Evolutionary conservation across 1,139 yeast species (phyloP).

Genomic region (Scheffersomyces quercinus): DNA sequence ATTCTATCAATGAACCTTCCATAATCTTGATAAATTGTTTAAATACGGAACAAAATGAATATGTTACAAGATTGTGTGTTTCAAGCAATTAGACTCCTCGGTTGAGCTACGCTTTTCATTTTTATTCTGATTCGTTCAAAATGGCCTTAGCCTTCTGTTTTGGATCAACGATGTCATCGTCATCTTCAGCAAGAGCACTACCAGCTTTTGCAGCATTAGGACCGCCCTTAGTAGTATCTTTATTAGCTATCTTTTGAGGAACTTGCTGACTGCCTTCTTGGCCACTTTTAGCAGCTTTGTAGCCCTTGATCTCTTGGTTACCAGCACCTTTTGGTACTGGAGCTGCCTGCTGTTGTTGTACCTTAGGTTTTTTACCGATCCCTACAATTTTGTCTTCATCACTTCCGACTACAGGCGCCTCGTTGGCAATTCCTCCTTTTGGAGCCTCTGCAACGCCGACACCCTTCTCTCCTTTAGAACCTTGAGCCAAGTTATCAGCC

Average conservation of each 20-base stretch:
- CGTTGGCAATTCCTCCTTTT: slow-evolving; percentile 53
- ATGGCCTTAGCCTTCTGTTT: slow-evolving; percentile 5
- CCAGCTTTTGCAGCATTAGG: background rate
- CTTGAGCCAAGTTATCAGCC: slow-evolving; percentile 43
- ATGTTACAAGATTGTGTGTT: no score
- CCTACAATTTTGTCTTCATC: slow-evolving; percentile 38
- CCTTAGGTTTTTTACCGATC: slow-evolving; percentile 19
- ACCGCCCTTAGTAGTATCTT: background rate
- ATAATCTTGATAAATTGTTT: no score
- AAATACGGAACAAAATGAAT: no score
- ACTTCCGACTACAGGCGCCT: slow-evolving; percentile 46
- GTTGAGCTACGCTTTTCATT: no score
- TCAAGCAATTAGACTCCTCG: no score
- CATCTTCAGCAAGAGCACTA: background rate
- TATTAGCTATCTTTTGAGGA: slow-evolving; percentile 1
- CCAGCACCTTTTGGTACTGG: background rate
- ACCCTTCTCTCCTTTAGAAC: slow-evolving; percentile 46
- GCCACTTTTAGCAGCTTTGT: slow-evolving; percentile 15
- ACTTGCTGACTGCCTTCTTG: slow-evolving; percentile 2
- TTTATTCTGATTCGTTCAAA: slow-evolving; percentile 7
- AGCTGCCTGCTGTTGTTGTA: background rate
- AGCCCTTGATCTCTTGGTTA: slow-evolving; percentile 9
- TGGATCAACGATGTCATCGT: background rate
- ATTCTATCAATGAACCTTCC: no score
- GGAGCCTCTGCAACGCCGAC: slow-evolving; percentile 48